Evolutionary conservation across 2,329 filamentous ascomycete genomes (phyloP), one percentile per base, ranked within the genome.

Genomic region (Zalaria sp.): DNA sequence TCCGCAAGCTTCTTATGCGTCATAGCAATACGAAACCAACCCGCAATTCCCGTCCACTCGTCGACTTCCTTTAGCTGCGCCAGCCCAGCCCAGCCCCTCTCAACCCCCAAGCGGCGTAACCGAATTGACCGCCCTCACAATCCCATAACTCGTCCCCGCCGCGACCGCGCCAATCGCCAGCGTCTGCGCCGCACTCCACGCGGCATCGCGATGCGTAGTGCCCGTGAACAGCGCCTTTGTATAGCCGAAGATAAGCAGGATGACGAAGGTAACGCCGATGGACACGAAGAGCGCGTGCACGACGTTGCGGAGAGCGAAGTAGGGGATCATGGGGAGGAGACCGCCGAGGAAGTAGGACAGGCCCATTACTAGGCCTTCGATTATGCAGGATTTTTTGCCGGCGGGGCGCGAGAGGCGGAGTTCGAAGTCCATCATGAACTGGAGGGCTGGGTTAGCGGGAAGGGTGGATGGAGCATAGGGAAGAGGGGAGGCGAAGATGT

Each of bases 381-480:
- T 58, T 18, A 18, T 18, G 57, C 57, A 69, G 56, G 51, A 73
- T 58, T 63, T 53, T 59, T 61, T 47, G 55, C 63, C 49, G 5
- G 48, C 45, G 3, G 63, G 62, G 42, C 68, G 26, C 46, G 67
- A 62, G 35, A 73, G 62, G 46, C 62, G 63, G 40, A 73, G 63
- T 49, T 71, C 68, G 56, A 78, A 73, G 52, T 74, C 69, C 67
- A 77, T 75, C 64, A 76, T 69, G 61, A 78, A 77, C 54, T 60
- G 18, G 18, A 18, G 18, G 18, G 18, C 2, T 18, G 18, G 18
- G 18, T 18, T 18, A 18, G 18, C 18, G 18, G 18, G 18, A 18
- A 18, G 18, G 18, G 18, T 18, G 18, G 18, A 2, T 18, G 18
- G 2, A 18, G 18, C 2, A 2, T 18, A 2, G 18, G 18, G 2